Conservation (phyloP, 2,329 filamentous ascomycete species). For the Talaromyces sp. region DNA sequence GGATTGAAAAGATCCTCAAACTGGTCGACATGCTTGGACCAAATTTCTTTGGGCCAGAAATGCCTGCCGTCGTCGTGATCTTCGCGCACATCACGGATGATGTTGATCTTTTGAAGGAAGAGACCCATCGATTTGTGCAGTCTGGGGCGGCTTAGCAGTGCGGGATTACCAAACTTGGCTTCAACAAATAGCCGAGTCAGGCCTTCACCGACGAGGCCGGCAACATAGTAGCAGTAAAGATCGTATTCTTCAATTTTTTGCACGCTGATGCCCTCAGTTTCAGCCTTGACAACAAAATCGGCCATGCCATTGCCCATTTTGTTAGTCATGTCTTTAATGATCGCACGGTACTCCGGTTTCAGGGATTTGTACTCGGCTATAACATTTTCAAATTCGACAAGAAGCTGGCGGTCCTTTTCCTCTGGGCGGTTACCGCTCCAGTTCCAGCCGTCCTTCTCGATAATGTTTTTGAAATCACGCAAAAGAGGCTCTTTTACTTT, state of each 20-base stretch:
- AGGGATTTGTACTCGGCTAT: conserved; percentile 81
- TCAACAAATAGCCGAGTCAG: conserved; percentile 85
- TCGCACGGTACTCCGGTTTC: conserved; percentile 74
- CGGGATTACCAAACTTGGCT: conserved; percentile 78
- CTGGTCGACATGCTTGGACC: conserved; percentile 86
- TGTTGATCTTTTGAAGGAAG: conserved; percentile 97
- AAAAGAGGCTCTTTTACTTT: conserved; percentile 80
- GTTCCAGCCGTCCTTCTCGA: conserved; percentile 84
- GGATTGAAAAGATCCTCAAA: conserved; percentile 88
- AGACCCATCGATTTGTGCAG: conserved; percentile 95
- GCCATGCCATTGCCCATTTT: conserved; percentile 99
- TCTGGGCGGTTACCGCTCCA: conserved; percentile 79
- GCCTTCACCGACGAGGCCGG: conserved; percentile 95
- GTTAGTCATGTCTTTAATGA: conserved; percentile 86
- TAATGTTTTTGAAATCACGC: conserved; percentile 69
- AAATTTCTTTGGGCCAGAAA: conserved; percentile 95
- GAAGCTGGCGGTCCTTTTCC: conserved; percentile 88
- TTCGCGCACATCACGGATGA: conserved; percentile 91
- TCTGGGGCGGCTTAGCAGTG: conserved; percentile 68
- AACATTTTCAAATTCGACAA: conserved; percentile 87
- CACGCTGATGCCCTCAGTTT: conserved; percentile 73
- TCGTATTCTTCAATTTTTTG: conserved; percentile 85
- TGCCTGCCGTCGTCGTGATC: conserved; percentile 80
- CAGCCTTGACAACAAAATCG: conserved; percentile 81
- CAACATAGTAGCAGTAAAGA: conserved; percentile 95